These are phyloP conservation scores for Hanseniaspora mollemarum DNA, from an alignment of 805 yeast genomes.

Conservation along the genomic window DNA sequence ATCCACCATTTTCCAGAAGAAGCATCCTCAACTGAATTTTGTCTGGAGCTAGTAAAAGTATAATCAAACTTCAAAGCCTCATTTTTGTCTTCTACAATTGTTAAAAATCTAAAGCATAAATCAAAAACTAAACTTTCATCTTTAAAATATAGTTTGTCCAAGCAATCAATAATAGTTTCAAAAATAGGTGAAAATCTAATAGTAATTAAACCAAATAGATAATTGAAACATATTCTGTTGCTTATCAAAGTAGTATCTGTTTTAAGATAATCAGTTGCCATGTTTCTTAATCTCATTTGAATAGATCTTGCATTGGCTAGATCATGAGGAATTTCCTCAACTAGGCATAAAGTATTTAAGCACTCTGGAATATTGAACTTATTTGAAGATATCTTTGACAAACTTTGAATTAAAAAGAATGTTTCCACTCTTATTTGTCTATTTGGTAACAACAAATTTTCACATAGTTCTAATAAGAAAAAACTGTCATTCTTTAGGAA, in stretches of 20 bases:
- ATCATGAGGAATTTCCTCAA: constrained; percentile 66
- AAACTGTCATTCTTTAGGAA: not conserved
- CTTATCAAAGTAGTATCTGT: constrained; percentile 23
- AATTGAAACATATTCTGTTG: constrained; percentile 33
- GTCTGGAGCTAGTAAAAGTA: constrained; percentile 10
- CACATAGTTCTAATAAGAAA: constrained; percentile 18
- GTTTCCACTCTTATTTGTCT: constrained; percentile 42
- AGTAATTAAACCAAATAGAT: constrained; percentile 58
- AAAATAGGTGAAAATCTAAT: constrained; percentile 76
- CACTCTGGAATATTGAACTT: constrained; percentile 30
- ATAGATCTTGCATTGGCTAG: constrained; percentile 64
- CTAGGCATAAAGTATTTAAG: constrained; percentile 41
- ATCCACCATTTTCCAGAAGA: constrained; percentile 28
- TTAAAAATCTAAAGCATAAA: constrained; percentile 32
- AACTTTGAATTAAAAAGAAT: constrained; percentile 35
- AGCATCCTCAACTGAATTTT: constrained; percentile 15
- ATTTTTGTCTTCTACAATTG: constrained; percentile 20
- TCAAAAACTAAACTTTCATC: constrained; percentile 46
- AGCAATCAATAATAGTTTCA: constrained; percentile 57
- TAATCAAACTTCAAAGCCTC: constrained; percentile 20
- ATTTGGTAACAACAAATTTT: constrained; percentile 40
- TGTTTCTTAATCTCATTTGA: constrained; percentile 50
- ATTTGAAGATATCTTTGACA: constrained; percentile 21
- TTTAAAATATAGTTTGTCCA: constrained; percentile 38
- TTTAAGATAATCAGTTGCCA: constrained; percentile 37